Conservation (phyloP, 148 eudicot species). For the Pouteria glomerata region DNA sequence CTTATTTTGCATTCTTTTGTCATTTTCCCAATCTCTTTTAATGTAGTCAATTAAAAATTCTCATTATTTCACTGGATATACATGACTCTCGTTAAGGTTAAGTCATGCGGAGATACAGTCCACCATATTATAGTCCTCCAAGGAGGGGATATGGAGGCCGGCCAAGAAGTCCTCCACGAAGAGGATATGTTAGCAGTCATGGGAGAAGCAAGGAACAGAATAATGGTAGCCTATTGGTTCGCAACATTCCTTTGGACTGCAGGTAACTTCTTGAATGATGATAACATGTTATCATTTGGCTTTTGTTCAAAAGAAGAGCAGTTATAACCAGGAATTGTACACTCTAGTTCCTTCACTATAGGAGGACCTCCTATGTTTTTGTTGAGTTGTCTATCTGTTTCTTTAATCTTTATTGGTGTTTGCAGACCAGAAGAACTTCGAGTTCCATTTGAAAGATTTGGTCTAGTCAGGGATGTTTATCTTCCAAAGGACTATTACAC, state of each 20-base stretch:
- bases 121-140: slow-evolving; percentile 65
- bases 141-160: slow-evolving; percentile 61
- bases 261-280: slow-evolving; percentile 29
- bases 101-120: slow-evolving; percentile 69
- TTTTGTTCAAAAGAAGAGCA: slow-evolving; percentile 5
- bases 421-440: slow-evolving; percentile 79
- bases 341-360: background rate
- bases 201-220: slow-evolving; percentile 55
- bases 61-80: background rate
- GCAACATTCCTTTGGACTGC: slow-evolving; percentile 67
- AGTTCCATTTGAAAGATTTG: slow-evolving; percentile 69
- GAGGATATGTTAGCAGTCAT: slow-evolving; percentile 49
- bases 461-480: slow-evolving; percentile 72
- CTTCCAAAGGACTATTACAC: slow-evolving; percentile 69
- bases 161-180: slow-evolving; percentile 59
- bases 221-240: slow-evolving; percentile 65
- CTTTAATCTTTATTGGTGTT: slow-evolving; percentile 8
- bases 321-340: background rate
- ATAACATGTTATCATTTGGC: background rate
- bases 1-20: background rate
- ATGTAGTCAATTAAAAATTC: background rate
- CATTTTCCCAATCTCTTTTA: background rate
- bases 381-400: background rate
- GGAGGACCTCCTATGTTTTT: background rate
- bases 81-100: slow-evolving; percentile 15